Conservation (phyloP, 2,329 filamentous ascomycete genomes). For the Alternaria sp. region DNA sequence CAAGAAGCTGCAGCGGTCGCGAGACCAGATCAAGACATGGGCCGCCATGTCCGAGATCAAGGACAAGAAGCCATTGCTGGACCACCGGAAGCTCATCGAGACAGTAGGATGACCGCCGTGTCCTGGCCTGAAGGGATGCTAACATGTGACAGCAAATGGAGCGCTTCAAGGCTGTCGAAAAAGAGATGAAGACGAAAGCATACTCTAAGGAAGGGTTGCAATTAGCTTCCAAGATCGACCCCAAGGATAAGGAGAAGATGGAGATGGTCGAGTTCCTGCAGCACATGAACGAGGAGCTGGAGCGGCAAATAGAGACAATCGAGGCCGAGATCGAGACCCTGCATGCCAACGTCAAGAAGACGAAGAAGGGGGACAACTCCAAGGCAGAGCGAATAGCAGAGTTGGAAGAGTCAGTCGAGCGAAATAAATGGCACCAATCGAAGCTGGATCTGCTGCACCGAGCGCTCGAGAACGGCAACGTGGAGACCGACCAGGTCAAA, state of each 20-base stretch:
- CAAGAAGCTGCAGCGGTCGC: conserved; percentile 97
- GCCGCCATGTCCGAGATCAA: conserved; percentile 98
- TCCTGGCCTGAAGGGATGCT: conserved; percentile 34
- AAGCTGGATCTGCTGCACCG: conserved; percentile 91
- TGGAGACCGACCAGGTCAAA: conserved; percentile 86
- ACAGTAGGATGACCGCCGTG: conserved; percentile 68
- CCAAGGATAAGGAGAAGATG: conserved; percentile 94
- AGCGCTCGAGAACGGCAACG: conserved; percentile 88
- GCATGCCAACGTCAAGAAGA: conserved; percentile 91
- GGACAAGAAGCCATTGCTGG: conserved; percentile 94
- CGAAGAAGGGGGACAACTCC: conserved; percentile 78
- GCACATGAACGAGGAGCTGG: conserved; percentile 88
- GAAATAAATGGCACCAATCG: conserved; percentile 94
- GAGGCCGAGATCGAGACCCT: conserved; percentile 90
- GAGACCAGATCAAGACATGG: conserved; percentile 99
- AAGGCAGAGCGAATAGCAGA: conserved; percentile 90
- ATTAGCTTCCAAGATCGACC: conserved; percentile 90
- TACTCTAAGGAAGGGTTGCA: conserved; percentile 98
- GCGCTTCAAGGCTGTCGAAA: conserved; percentile 99
- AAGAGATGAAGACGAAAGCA: conserved; percentile 99
- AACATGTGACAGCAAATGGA: conserved; percentile 84
- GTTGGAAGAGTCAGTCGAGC: conserved; percentile 83
- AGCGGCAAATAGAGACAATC: conserved; percentile 89
- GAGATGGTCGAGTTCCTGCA: conserved; percentile 88
- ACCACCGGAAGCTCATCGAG: conserved; percentile 95